Percentiles rank a stretch among this genome's conserved stretches.
These are phyloP conservation scores for Gymnopilus dilepis DNA, from an alignment of 768 basidiomycete species.

Conservation along the genomic window DNA sequence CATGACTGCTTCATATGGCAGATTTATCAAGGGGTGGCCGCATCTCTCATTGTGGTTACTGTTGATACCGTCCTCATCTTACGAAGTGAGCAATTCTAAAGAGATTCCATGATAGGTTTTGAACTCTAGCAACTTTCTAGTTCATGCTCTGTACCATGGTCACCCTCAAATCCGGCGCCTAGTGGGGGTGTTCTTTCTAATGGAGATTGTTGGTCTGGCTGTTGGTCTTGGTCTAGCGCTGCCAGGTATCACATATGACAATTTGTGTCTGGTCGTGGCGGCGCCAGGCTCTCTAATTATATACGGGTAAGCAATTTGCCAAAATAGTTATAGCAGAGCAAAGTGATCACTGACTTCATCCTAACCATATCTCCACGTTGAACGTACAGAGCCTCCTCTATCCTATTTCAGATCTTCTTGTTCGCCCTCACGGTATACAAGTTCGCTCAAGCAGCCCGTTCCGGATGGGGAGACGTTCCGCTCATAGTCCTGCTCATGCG, in stretches of 20 bases:
- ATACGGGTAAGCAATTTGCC: constrained; percentile 33
- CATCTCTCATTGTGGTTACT: constrained; percentile 31
- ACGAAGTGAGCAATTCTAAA: constrained; percentile 33
- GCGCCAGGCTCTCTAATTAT: constrained; percentile 35
- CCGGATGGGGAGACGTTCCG: constrained; percentile 47
- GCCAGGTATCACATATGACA: constrained; percentile 38
- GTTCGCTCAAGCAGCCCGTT: constrained; percentile 37
- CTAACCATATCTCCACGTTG: neutral
- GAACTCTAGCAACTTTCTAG: constrained; percentile 22
- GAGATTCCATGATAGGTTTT: neutral
- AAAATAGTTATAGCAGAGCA: neutral
- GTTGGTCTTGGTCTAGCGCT: constrained; percentile 34
- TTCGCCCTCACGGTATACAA: constrained; percentile 45
- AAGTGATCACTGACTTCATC: neutral
- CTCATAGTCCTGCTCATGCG: constrained; percentile 45
- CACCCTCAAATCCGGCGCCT: constrained; percentile 32
- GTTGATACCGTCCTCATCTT: constrained; percentile 47
- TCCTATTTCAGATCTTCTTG: constrained; percentile 44
- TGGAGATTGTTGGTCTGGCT: constrained; percentile 38
- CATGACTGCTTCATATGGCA: constrained; percentile 52
- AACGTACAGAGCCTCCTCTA: constrained; percentile 30
- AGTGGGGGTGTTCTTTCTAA: constrained; percentile 30
- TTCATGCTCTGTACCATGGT: constrained; percentile 47
- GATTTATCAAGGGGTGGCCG: constrained; percentile 44
- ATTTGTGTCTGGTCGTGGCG: constrained; percentile 36